These are phyloP conservation scores for Fraxinus nigra DNA, from an alignment of 305 asterid genomes.

Conservation along the genomic window DNA sequence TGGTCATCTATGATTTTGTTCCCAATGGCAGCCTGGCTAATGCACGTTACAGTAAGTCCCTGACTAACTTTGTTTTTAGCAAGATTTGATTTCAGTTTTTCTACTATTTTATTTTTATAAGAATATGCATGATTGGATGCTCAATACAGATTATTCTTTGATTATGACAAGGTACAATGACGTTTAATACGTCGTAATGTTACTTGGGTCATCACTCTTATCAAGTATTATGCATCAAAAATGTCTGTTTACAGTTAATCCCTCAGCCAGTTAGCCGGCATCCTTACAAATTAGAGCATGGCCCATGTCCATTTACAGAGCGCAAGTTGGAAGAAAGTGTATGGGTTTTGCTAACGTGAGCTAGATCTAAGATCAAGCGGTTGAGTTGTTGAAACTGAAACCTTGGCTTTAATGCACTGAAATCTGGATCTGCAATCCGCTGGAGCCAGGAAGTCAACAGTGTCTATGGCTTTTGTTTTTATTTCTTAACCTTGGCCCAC, in stretches of 20 bases:
- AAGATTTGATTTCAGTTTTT: neutral
- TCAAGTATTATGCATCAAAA: neutral
- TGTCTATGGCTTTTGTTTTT: slow-evolving; percentile 22
- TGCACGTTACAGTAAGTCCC: slow-evolving; percentile 76
- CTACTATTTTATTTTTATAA: neutral
- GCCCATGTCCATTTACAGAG: neutral
- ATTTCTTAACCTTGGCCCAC: slow-evolving; percentile 22
- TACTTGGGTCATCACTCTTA: neutral
- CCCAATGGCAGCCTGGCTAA: slow-evolving; percentile 85
- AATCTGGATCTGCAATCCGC: slow-evolving; percentile 14
- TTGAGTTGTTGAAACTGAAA: slow-evolving; percentile 68
- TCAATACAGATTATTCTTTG: neutral
- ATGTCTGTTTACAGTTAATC: neutral
- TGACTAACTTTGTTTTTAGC: neutral
- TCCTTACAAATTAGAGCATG: neutral
- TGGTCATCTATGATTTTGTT: slow-evolving; percentile 80
- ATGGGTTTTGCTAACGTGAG: slow-evolving; percentile 24
- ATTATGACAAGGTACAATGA: neutral
- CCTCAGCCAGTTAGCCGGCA: neutral
- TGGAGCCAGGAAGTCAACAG: slow-evolving; percentile 39
- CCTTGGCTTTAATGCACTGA: slow-evolving; percentile 43
- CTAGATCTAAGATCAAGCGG: slow-evolving; percentile 25
- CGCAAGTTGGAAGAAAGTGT: neutral
- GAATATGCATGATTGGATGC: neutral
- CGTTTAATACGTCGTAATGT: neutral